These are phyloP conservation scores for Penicillium sp. DNA, from an alignment of 2,329 filamentous ascomycete species.

Conservation along the genomic window DNA sequence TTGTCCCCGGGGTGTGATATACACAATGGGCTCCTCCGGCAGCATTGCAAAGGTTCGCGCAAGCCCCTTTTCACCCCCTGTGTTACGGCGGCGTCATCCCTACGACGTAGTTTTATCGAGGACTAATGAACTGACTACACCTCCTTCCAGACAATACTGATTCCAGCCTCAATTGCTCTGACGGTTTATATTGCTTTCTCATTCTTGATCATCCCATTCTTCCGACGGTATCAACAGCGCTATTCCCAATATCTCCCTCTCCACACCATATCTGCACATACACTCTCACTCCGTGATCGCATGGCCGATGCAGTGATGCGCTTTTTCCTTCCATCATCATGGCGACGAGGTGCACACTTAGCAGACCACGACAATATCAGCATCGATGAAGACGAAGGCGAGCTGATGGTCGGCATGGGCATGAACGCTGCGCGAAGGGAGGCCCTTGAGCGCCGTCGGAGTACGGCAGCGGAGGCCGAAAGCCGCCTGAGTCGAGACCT, in stretches of 20 bases:
- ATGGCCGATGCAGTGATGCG: slow-evolving; percentile 43
- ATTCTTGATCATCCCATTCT: slow-evolving; percentile 65
- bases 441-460: slow-evolving; percentile 45
- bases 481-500: slow-evolving; percentile 74
- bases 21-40: slow-evolving; percentile 31
- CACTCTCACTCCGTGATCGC: slow-evolving; percentile 55
- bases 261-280: slow-evolving; percentile 51
- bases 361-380: slow-evolving; percentile 54
- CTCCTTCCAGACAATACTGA: slow-evolving; percentile 60
- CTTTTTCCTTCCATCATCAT: slow-evolving; percentile 45
- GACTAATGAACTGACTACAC: slow-evolving; percentile 3
- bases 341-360: slow-evolving; percentile 45
- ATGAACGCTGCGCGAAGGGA: slow-evolving; percentile 51
- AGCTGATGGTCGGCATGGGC: slow-evolving; percentile 51
- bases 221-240: slow-evolving; percentile 66
- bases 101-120: not conserved
- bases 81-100: not conserved
- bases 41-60: slow-evolving; percentile 31
- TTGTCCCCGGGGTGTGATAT: not conserved
- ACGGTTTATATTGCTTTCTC: slow-evolving; percentile 65
- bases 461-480: slow-evolving; percentile 38
- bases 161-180: slow-evolving; percentile 70
- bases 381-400: slow-evolving; percentile 66
- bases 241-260: slow-evolving; percentile 74
- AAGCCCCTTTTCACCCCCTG: not conserved